Percentiles rank a stretch among this genome's conserved stretches.
Conservation (phyloP, 805 yeast genomes). For the Candida orba region DNA sequence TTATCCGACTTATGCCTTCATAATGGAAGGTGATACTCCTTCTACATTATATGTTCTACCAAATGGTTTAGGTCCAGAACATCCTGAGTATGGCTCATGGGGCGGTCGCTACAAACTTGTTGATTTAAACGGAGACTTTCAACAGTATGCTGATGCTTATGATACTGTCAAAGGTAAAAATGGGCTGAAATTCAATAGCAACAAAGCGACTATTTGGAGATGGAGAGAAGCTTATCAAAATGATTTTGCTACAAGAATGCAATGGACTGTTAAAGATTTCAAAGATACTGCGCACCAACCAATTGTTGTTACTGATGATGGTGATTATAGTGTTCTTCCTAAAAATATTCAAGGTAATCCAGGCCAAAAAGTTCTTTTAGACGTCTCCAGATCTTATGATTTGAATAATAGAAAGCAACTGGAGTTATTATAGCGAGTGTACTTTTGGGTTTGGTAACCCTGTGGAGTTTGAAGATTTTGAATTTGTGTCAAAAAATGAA, state of each 20-base stretch:
- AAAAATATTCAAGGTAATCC: slow-evolving; percentile 9
- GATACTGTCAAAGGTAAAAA: slow-evolving; percentile 21
- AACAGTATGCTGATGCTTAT: slow-evolving; percentile 21
- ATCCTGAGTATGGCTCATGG: slow-evolving; percentile 30
- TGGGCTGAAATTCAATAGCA: slow-evolving; percentile 14
- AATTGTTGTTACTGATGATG: slow-evolving; percentile 19
- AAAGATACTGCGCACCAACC: slow-evolving; percentile 23
- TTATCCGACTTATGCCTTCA: slow-evolving; percentile 21
- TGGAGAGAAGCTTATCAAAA: slow-evolving; percentile 27
- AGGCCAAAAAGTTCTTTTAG: slow-evolving; percentile 15
- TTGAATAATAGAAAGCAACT: slow-evolving; percentile 16
- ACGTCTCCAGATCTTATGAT: slow-evolving; percentile 23
- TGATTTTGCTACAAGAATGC: slow-evolving; percentile 27
- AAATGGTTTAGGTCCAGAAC: slow-evolving; percentile 26
- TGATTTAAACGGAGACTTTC: slow-evolving; percentile 17
- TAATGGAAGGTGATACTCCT: slow-evolving; percentile 29
- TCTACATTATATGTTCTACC: slow-evolving; percentile 23
- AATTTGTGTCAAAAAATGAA: slow-evolving; percentile 6
- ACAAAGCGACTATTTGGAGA: slow-evolving; percentile 28
- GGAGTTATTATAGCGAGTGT: slow-evolving; percentile 24
- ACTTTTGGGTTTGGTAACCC: slow-evolving; percentile 19
- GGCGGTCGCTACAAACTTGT: slow-evolving; percentile 25
- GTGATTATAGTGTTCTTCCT: slow-evolving; percentile 18
- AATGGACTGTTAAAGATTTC: slow-evolving; percentile 27
- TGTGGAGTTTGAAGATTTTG: slow-evolving; percentile 15